Conservation (phyloP, 2,329 filamentous ascomycete species). For the Talaromyces sp. region DNA sequence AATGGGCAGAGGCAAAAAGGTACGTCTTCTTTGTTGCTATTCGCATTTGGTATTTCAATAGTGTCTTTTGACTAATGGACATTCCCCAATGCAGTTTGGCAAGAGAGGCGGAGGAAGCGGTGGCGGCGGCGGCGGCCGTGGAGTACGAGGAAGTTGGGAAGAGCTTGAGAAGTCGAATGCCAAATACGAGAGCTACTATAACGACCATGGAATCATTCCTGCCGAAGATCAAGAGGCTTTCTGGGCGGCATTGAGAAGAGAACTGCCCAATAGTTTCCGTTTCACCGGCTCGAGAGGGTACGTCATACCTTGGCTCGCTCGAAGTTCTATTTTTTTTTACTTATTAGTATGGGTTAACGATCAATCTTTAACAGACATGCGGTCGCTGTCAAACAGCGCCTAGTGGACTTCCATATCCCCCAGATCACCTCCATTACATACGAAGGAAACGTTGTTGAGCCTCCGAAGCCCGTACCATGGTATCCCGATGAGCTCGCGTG, state of each 20-base stretch:
- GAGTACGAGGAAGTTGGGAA: conserved; percentile 47
- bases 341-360: conserved; percentile 10
- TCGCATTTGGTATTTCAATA: background rate
- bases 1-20: conserved; percentile 15
- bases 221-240: conserved; percentile 75
- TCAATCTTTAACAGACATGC: conserved; percentile 61
- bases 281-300: conserved; percentile 94
- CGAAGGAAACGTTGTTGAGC: conserved; percentile 76
- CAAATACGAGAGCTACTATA: conserved; percentile 82
- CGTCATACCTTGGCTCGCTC: conserved; percentile 17
- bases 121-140: conserved; percentile 39
- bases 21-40: background rate
- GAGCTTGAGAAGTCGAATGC: conserved; percentile 75
- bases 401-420: conserved; percentile 85
- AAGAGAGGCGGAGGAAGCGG: conserved; percentile 29
- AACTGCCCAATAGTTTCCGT: conserved; percentile 94
- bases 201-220: conserved; percentile 67
- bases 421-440: conserved; percentile 80
- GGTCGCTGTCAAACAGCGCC: conserved; percentile 81
- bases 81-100: conserved; percentile 2
- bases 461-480: conserved; percentile 79
- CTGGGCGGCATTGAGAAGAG: conserved; percentile 76
- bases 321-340: background rate
- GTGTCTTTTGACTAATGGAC: background rate
- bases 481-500: conserved; percentile 94